Conservation (phyloP, 352 stramenopile species). For the Phytophthora nicotianae region DNA sequence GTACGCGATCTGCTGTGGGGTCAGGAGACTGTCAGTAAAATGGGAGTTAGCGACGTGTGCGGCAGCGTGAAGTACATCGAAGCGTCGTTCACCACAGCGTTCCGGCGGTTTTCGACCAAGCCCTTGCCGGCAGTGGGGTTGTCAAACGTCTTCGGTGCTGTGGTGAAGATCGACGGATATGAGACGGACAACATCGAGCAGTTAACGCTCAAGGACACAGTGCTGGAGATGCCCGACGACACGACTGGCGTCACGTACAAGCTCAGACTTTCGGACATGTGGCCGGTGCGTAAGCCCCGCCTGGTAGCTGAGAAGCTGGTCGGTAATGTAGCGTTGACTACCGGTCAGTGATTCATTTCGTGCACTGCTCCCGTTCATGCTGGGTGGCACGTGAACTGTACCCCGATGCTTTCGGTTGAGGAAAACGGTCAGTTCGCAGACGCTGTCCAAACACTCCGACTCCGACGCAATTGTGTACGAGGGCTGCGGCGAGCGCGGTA, state of each 20-base stretch:
- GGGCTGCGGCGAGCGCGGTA: slow-evolving; percentile 98
- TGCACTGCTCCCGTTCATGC: slow-evolving; percentile 98
- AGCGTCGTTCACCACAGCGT: slow-evolving; percentile 65
- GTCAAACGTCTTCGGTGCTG: slow-evolving; percentile 98
- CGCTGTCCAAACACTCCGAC: slow-evolving; percentile 99
- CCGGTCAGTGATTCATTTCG: slow-evolving; percentile 99
- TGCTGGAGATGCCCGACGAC: slow-evolving; percentile 98
- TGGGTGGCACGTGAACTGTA: slow-evolving; percentile 98
- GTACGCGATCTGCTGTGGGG: slow-evolving; percentile 83
- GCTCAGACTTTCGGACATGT: slow-evolving; percentile 97
- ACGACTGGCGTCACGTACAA: slow-evolving; percentile 95
- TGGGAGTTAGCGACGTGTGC: slow-evolving; percentile 81
- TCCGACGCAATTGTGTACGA: slow-evolving; percentile 99
- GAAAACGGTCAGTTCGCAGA: slow-evolving; percentile 99
- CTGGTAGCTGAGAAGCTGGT: slow-evolving; percentile 98
- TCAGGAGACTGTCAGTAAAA: slow-evolving; percentile 78
- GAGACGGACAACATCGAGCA: slow-evolving; percentile 96
- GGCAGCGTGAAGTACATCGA: slow-evolving; percentile 87
- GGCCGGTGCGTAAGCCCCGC: slow-evolving; percentile 96
- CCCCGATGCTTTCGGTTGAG: slow-evolving; percentile 99
- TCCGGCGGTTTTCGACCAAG: slow-evolving; percentile 71
- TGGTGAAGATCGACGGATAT: slow-evolving; percentile 98
- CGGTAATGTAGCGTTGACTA: slow-evolving; percentile 98
- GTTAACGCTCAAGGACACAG: slow-evolving; percentile 97
- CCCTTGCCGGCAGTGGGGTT: slow-evolving; percentile 52